Evolutionary conservation across 1,284 basidiomycete genomes (phyloP).

Genomic region (Microbotryomycetes sp.): DNA sequence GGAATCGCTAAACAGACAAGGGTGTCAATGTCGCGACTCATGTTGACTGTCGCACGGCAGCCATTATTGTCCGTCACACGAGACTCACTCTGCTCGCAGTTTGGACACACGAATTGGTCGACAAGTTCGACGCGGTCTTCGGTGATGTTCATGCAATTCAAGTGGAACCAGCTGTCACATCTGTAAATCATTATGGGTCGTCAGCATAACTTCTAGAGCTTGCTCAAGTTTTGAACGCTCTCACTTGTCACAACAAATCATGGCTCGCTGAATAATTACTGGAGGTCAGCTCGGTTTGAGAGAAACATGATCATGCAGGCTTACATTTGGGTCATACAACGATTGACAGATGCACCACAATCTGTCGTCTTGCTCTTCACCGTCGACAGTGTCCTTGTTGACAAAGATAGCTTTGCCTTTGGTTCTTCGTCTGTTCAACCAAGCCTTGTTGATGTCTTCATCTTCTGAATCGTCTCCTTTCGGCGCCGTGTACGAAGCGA

Average conservation of each 20-base stretch:
- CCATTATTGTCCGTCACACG: not conserved
- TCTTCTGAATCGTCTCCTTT: slow-evolving; percentile 8
- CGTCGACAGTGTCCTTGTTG: slow-evolving; percentile 52
- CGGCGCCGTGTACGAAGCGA: slow-evolving; percentile 16
- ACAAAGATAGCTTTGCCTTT: slow-evolving; percentile 1
- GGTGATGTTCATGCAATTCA: slow-evolving; percentile 66
- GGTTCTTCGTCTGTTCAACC: slow-evolving; percentile 1
- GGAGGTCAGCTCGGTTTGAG: not conserved
- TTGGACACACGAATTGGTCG: slow-evolving; percentile 76
- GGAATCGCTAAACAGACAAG: slow-evolving; percentile 58
- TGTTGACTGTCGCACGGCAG: not conserved
- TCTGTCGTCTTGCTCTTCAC: slow-evolving; percentile 61
- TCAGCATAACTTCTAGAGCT: not conserved
- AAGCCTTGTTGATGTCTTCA: slow-evolving; percentile 16
- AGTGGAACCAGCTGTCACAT: slow-evolving; percentile 86
- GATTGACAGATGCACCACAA: slow-evolving; percentile 77
- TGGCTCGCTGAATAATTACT: slow-evolving; percentile 50
- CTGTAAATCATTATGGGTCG: slow-evolving; percentile 43
- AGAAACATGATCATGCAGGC: not conserved
- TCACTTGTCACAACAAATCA: slow-evolving; percentile 85
- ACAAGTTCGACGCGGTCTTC: slow-evolving; percentile 72
- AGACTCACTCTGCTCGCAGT: slow-evolving; percentile 61
- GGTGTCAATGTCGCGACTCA: too few relatives aligned
- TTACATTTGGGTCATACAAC: slow-evolving; percentile 58
- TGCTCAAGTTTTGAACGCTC: slow-evolving; percentile 25